A percentile compares a stretch with the other conserved stretches of the same genome.
These are phyloP conservation scores for Stentor roeselii DNA, from an alignment of 73 alveolate species.

Conservation along the genomic window DNA sequence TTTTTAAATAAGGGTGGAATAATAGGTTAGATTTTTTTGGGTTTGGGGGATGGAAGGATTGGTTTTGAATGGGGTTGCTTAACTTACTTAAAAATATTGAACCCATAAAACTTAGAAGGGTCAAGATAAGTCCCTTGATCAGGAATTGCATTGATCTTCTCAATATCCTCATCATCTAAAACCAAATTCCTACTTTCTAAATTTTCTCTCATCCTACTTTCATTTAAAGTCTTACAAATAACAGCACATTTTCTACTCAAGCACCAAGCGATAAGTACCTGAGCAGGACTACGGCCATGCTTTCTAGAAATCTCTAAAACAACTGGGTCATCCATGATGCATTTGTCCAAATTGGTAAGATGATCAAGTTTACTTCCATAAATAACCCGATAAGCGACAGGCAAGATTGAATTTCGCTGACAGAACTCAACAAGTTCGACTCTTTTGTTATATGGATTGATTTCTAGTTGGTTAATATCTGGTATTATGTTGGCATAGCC, in stretches of 20 bases:
- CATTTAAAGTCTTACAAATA: conserved; percentile 64
- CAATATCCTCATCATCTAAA: conserved; percentile 48
- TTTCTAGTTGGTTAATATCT: conserved; percentile 68
- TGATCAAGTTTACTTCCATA: conserved; percentile 54
- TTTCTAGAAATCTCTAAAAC: neutral
- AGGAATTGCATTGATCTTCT: conserved; percentile 31
- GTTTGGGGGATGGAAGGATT: too few relatives aligned
- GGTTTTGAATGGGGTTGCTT: too few relatives aligned
- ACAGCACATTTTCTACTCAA: conserved; percentile 54
- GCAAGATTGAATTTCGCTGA: conserved; percentile 37
- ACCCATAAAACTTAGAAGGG: neutral
- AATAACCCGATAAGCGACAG: conserved; percentile 68
- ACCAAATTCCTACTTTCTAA: conserved; percentile 43
- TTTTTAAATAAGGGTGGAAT: too few relatives aligned
- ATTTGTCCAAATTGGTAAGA: too few relatives aligned
- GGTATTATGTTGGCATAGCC: conserved; percentile 68
- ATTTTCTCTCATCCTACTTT: conserved; percentile 66
- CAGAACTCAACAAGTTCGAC: conserved; percentile 43
- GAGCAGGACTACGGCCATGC: neutral
- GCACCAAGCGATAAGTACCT: conserved; percentile 41
- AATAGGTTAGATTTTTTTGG: too few relatives aligned
- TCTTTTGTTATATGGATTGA: conserved; percentile 54
- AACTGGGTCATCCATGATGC: neutral
- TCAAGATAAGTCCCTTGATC: conserved; percentile 18
- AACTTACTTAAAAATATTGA: neutral